Evolutionary conservation across 306 rosid species (phyloP).

Genomic region (Begonia fuchsioides): DNA sequence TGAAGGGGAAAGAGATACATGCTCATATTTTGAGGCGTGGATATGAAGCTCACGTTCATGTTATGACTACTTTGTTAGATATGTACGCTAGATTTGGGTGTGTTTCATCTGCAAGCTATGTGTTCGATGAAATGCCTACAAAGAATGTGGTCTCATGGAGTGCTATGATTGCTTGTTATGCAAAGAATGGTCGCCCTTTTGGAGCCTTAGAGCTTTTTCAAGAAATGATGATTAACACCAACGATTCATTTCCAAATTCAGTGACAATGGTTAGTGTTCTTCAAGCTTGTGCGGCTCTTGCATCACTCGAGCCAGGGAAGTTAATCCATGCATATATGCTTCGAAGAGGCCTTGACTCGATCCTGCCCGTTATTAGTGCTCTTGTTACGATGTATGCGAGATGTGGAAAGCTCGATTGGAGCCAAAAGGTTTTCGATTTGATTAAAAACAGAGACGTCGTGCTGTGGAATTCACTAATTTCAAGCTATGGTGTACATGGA

Average conservation of each 20-base stretch:
- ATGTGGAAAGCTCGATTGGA: constrained; percentile 60
- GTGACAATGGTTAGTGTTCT: constrained; percentile 93
- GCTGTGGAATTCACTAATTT: constrained; percentile 75
- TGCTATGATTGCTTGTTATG: constrained; percentile 83
- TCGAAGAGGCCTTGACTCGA: constrained; percentile 82
- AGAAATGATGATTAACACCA: constrained; percentile 46
- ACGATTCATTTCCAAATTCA: constrained; percentile 58
- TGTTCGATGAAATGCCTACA: constrained; percentile 49
- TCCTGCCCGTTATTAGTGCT: constrained; percentile 57
- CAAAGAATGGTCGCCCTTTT: constrained; percentile 55
- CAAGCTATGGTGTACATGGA: constrained; percentile 79
- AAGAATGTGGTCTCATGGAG: constrained; percentile 86
- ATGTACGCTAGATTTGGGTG: constrained; percentile 69
- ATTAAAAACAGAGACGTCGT: constrained; percentile 54
- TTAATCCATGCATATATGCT: constrained; percentile 73
- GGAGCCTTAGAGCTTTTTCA: constrained; percentile 72
- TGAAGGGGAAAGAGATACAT: constrained; percentile 83
- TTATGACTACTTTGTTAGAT: constrained; percentile 76
- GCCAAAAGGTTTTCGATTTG: constrained; percentile 44
- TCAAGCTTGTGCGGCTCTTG: constrained; percentile 75
- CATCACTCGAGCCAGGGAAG: constrained; percentile 74
- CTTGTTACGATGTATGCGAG: constrained; percentile 78
- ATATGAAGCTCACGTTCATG: constrained; percentile 49
- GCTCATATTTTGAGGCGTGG: constrained; percentile 75
- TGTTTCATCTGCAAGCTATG: constrained; percentile 45